Base-by-base conservation (phyloP, 768 basidiomycete species). In the Lactarius deliciosus region DNA sequence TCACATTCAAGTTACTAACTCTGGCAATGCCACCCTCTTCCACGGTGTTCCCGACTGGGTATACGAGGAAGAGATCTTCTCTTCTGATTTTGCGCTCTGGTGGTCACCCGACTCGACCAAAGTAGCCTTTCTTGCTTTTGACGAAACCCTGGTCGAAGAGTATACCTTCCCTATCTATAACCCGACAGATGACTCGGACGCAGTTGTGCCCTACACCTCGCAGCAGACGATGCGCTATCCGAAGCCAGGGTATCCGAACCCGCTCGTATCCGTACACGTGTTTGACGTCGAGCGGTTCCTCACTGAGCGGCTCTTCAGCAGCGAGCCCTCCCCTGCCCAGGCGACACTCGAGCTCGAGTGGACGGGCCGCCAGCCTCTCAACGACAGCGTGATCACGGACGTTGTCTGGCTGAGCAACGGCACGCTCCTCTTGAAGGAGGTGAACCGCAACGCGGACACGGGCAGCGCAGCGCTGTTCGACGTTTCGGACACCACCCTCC, bases 31-130 rank as follows among this genome's bases (percentile, higher is more conserved):
- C 0, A 89, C 90, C 0, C 81, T 96, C 18, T 97, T 98, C 81
- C 87, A 98, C 72, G 97, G 97, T 8, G 91, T 97, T 2, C 92
- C 94, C 0, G 94, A 97, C 75, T 98, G 97, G 96, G 96, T 98
- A 5, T 96, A 96, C 76, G 94, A 96, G 75, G 94, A 96, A 74
- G 94, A 97, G 74, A 86, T 98, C 28, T 90, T 94, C 71, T 78
- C 82, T 3, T 74, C 78, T 45, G 85, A 94, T 73, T 86, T 76
- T 57, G 88, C 95, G 0, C 79, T 96, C 5, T 98, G 94, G 94
- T 98, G 92, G 90, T 90, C 91, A 11, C 96, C 96, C 4, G 83
- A 89, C 71, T 86, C 87, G 0, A 73, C 77, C 22, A 87, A 86
- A 67, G 72, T 99, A 54, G 94, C 95, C 0, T 99, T 90, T 81